These are phyloP conservation scores for Neurospora tetraspora DNA, from an alignment of 495 filamentous ascomycete genomes.

Conservation along the genomic window DNA sequence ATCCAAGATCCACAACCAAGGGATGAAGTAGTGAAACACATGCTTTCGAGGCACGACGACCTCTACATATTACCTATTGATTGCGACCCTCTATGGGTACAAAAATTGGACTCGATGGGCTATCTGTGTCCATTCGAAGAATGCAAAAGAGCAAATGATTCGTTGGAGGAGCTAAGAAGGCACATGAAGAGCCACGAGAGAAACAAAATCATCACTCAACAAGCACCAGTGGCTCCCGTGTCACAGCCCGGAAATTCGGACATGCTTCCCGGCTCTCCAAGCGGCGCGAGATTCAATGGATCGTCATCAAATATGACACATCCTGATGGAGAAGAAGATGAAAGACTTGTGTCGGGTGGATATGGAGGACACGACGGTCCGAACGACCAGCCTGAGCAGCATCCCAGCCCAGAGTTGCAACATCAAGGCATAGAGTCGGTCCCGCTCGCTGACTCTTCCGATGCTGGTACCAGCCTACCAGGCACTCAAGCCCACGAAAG, in stretches of 20 bases:
- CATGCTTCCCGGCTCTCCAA: neutral
- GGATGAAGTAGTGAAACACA: neutral
- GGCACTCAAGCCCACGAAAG: neutral
- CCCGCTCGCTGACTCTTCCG: neutral
- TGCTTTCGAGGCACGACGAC: neutral
- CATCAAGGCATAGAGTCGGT: neutral
- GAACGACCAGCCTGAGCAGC: neutral
- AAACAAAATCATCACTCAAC: neutral
- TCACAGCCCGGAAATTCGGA: neutral
- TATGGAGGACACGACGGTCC: neutral
- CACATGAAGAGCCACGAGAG: neutral
- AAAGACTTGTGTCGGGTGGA: too few relatives aligned
- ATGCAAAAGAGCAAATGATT: neutral
- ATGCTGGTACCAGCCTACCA: neutral
- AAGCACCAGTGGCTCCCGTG: neutral
- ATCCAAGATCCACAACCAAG: neutral
- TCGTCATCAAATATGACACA: too few relatives aligned
- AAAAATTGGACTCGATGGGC: neutral
- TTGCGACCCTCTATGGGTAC: neutral
- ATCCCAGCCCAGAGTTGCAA: neutral
- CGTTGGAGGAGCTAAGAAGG: neutral
- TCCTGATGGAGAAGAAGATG: too few relatives aligned
- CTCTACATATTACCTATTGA: neutral
- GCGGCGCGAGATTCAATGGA: too few relatives aligned
- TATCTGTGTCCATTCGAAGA: rapidly evolving